phyloP scores from a whole-genome alignment of 768 basidiomycete species.

The Paxillus involutus region DNA sequence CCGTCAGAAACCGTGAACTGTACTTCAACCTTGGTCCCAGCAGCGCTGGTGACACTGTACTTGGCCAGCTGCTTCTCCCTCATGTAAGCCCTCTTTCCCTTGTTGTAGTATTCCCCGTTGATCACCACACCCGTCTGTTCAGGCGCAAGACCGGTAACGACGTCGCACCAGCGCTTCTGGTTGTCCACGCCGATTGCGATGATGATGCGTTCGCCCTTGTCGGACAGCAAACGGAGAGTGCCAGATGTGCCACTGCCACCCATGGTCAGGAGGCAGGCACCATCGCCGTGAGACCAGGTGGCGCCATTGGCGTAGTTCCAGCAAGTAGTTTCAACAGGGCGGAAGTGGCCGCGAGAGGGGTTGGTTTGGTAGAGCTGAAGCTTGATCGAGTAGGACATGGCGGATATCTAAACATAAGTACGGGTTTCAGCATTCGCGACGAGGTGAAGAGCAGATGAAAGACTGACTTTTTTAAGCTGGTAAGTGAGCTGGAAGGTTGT shows the following conservation, averaged over 20 bases:
- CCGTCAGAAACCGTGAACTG: too few relatives aligned
- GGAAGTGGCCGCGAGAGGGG: conserved; percentile 20
- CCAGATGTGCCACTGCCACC: conserved; percentile 39
- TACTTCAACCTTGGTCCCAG: too few relatives aligned
- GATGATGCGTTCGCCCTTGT: conserved; percentile 30
- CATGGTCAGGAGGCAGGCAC: conserved; percentile 30
- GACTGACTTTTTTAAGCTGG: too few relatives aligned
- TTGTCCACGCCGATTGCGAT: conserved; percentile 37
- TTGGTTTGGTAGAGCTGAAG: conserved; percentile 18
- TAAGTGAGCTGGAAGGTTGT: too few relatives aligned
- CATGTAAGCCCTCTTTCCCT: not conserved
- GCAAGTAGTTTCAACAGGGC: conserved; percentile 32
- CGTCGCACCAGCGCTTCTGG: conserved; percentile 37
- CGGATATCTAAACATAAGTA: not conserved
- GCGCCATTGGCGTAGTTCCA: conserved; percentile 35
- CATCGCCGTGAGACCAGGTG: conserved; percentile 24
- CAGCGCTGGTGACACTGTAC: too few relatives aligned
- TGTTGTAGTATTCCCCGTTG: conserved; percentile 25
- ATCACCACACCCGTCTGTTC: conserved; percentile 24
- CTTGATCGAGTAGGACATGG: conserved; percentile 22
- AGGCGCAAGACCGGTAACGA: conserved; percentile 29
- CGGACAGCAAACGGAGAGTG: conserved; percentile 29
- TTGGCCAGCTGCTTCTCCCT: too few relatives aligned
- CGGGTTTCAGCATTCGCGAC: too few relatives aligned
- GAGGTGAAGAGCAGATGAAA: too few relatives aligned